Base-by-base conservation (phyloP, 2,329 filamentous ascomycete genomes). In the Neofusicoccum ribis region DNA sequence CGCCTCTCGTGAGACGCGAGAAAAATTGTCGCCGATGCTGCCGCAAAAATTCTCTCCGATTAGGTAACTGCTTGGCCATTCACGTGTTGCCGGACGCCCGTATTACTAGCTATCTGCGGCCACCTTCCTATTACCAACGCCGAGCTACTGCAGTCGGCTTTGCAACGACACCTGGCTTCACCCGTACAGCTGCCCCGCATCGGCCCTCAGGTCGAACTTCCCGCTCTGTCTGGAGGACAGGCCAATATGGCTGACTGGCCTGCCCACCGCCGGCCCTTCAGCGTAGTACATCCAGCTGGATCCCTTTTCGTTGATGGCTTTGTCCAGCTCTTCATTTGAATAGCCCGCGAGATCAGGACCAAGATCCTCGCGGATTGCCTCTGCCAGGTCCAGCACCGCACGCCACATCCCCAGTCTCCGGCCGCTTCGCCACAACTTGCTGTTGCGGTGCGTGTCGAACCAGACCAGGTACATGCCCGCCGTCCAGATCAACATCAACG, bases 391-490 rank as follows among this genome's bases (percentile, higher is more conserved):
- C n/a, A 65, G 8, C 11, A 65, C 58, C 5, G 63, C 63, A 1
- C 63, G 63, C 46, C 56, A 50, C 63, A 65, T 50, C 36, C 63
- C 63, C 51, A 65, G 52, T 14, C 56, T 47, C 23, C 51, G 37
- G 12, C 63, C 63, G 15, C 56, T 46, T 3, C 63, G 63, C 31
- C 52, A 54, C 14, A 65, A 43, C 43, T 65, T 49, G 15, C 51
- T 58, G 41, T 65, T 34, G 37, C 56, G 63, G 8, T 65, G 63
- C 39, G 63, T 49, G 34, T 65, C 63, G 51, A 59, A 58, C 63
- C 63, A 65, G 17, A 65, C 56, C 17, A 58, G 27, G 34, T 59
- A 65, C 34, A 58, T 65, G 11, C 63, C 63, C 23, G 41, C 56
- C 51, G 31, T 65, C 63, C 51, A 65, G 8, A 43, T 23, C 20